Base-by-base conservation (phyloP, 768 basidiomycete species). In the Lanmaoa pseudosensibilis region DNA sequence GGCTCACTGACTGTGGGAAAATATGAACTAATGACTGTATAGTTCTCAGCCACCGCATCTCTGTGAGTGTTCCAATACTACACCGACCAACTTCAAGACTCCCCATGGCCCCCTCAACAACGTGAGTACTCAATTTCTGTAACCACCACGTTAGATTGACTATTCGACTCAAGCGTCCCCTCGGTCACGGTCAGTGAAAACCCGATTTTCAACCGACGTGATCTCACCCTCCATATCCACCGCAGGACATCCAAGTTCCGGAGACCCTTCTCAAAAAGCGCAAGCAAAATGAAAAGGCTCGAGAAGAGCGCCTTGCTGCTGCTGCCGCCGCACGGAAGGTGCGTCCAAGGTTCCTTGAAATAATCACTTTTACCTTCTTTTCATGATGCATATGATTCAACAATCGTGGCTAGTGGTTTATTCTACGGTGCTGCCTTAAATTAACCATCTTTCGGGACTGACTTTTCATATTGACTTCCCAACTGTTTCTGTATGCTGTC, bases 251-350 rank as follows among this genome's bases (percentile, higher is more conserved):
- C 74, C 90, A 95, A 85, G 95, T 96, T 79, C 95, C 95, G 75
- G 95, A 97, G 88, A 98, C 95, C 72, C 87, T 98, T 81, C 92
- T 98, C 81, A 98, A 97, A 86, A 98, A 96, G 83, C 88, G 95
- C 80, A 94, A 95, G 81, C 90, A 94, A 80, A 95, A 87, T 71
- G 93, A 96, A 82, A 95, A 95, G 82, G 90, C 88, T 61, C 83
- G 93, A 69, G 94, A 95, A 80, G 94, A 96, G 72, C 92, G 91
- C 68, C 81, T 96, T 63, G 85, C 80, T 63, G 90, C 90, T 58
- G 92, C 90, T 23, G 73, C 78, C 40, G 88, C 87, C 65, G 93
- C 94, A 62, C 88, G 90, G 72, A 95, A 95, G 88, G 94, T 95
- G 73, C 73, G 86, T 62, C 54, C 54, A 57, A 30, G 49, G 10